These are phyloP conservation scores for Cutaneotrichosporon sp. DNA, from an alignment of 1,284 basidiomycete genomes.

Conservation along the genomic window DNA sequence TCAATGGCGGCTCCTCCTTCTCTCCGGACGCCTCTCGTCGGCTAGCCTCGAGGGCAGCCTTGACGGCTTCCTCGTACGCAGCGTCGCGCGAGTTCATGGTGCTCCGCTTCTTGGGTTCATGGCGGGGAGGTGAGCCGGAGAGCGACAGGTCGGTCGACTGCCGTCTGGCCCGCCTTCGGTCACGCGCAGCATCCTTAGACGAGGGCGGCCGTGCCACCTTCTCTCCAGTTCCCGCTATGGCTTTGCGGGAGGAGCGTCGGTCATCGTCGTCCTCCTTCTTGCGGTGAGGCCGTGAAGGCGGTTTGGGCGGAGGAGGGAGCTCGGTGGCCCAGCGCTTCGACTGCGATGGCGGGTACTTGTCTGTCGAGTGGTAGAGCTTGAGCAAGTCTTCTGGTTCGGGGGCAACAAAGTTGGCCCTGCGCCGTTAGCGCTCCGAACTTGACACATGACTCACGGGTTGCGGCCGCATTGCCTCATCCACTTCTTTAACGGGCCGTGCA, in stretches of 20 bases:
- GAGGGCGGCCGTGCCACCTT: slow-evolving; percentile 8
- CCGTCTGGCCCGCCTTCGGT: slow-evolving; percentile 13
- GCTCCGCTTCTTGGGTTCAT: slow-evolving; percentile 70
- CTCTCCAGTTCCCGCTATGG: not conserved
- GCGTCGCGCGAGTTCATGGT: slow-evolving; percentile 98
- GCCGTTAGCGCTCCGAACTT: slow-evolving; percentile 17
- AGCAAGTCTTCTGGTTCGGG: slow-evolving; percentile 46
- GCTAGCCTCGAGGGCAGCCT: slow-evolving; percentile 58
- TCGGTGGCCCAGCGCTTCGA: slow-evolving; percentile 49
- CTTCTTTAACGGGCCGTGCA: slow-evolving; percentile 75
- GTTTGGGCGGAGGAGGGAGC: slow-evolving; percentile 26
- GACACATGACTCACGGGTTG: slow-evolving; percentile 34
- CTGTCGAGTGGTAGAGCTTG: slow-evolving; percentile 34
- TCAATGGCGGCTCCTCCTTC: slow-evolving; percentile 28
- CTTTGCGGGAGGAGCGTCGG: slow-evolving; percentile 7
- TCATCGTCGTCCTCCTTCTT: slow-evolving; percentile 27
- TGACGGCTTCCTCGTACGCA: slow-evolving; percentile 80
- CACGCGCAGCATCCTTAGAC: slow-evolving; percentile 21
- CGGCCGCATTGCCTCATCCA: slow-evolving; percentile 53
- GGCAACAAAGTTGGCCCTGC: slow-evolving; percentile 38
- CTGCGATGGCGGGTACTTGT: slow-evolving; percentile 49
- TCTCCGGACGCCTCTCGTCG: slow-evolving; percentile 32
- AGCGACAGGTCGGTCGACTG: slow-evolving; percentile 25
- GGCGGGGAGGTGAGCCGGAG: slow-evolving; percentile 20
- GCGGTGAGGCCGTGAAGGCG: slow-evolving; percentile 36